Evolutionary conservation across 805 yeast genomes (phyloP).

Genomic region (Lipomyces lipofer): DNA sequence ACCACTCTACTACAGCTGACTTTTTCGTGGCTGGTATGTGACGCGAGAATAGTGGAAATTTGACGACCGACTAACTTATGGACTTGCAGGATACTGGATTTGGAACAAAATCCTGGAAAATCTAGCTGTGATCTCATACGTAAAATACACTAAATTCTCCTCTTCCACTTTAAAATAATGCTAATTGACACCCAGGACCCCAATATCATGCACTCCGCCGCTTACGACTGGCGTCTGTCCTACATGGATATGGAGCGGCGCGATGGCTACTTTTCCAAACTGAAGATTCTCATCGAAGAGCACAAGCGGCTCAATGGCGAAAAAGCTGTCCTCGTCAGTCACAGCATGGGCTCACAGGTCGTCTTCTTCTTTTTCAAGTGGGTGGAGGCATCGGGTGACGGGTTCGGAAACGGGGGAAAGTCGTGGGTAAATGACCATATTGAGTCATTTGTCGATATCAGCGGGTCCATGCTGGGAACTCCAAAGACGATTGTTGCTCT

Average conservation of each 20-base stretch:
- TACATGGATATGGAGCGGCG: slow-evolving; percentile 84
- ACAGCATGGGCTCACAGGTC: slow-evolving; percentile 96
- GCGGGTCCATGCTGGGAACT: slow-evolving; percentile 90
- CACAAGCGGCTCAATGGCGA: slow-evolving; percentile 53
- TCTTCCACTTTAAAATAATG: no score
- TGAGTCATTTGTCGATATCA: slow-evolving; percentile 78
- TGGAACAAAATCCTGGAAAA: slow-evolving; percentile 97
- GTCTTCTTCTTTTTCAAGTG: slow-evolving; percentile 87
- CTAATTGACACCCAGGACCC: slow-evolving; percentile 70
- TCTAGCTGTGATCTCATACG: slow-evolving; percentile 86
- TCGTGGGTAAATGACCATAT: slow-evolving; percentile 85
- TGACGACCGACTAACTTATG: not conserved
- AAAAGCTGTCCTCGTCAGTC: slow-evolving; percentile 79
- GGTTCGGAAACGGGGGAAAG: slow-evolving; percentile 88
- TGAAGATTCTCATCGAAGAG: slow-evolving; percentile 72
- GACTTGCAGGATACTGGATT: slow-evolving; percentile 98
- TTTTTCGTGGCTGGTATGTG: slow-evolving; percentile 72
- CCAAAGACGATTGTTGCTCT: slow-evolving; percentile 92
- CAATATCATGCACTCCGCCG: slow-evolving; percentile 82
- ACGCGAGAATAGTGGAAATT: no score
- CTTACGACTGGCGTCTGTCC: slow-evolving; percentile 95
- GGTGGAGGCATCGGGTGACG: slow-evolving; percentile 86
- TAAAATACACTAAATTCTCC: no score
- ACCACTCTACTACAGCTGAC: slow-evolving; percentile 55
- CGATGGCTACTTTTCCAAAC: slow-evolving; percentile 61